A percentile compares a stretch with the other conserved stretches of the same genome.
Evolutionary conservation across 371 early-diverging fungal genomes (phyloP).

Genomic region (Mucor lusitanicus): DNA sequence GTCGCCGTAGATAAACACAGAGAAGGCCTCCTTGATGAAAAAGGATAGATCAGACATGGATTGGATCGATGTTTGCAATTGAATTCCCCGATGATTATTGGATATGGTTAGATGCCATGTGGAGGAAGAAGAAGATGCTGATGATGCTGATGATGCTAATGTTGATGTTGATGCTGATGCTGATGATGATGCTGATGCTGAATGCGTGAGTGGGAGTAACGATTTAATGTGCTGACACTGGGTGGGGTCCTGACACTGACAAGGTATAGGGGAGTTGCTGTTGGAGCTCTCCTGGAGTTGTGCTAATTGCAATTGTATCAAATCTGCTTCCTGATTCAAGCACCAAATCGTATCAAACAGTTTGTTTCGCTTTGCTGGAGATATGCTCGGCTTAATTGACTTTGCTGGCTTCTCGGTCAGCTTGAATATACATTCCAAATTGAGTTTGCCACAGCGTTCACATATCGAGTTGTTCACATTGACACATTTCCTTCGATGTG

Average conservation of each 20-base stretch:
- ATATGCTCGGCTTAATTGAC: background rate
- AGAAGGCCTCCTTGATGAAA: slow-evolving; percentile 12
- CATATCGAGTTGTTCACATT: slow-evolving; percentile 2
- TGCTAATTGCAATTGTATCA: slow-evolving; percentile 9
- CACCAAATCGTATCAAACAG: slow-evolving; percentile 7
- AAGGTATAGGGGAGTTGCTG: background rate
- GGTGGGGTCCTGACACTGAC: background rate
- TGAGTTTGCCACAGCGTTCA: slow-evolving; percentile 22
- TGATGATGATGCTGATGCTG: background rate
- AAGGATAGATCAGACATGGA: slow-evolving; percentile 17
- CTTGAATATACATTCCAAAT: slow-evolving; percentile 25
- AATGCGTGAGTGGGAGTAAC: background rate
- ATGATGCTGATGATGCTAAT: background rate
- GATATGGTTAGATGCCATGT: slow-evolving; percentile 12
- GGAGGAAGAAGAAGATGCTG: background rate
- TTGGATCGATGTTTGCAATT: slow-evolving; percentile 12
- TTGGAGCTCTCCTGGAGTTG: background rate
- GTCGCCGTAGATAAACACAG: background rate
- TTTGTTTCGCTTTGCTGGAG: slow-evolving; percentile 9
- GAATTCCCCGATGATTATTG: slow-evolving; percentile 8
- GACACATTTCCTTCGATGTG: slow-evolving; percentile 19
- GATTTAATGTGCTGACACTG: background rate
- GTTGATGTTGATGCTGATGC: too few relatives aligned
- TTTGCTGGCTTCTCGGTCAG: slow-evolving; percentile 10
- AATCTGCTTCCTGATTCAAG: slow-evolving; percentile 2